Conservation (phyloP, 345 rosid species). For the Pelargonium nanum region DNA sequence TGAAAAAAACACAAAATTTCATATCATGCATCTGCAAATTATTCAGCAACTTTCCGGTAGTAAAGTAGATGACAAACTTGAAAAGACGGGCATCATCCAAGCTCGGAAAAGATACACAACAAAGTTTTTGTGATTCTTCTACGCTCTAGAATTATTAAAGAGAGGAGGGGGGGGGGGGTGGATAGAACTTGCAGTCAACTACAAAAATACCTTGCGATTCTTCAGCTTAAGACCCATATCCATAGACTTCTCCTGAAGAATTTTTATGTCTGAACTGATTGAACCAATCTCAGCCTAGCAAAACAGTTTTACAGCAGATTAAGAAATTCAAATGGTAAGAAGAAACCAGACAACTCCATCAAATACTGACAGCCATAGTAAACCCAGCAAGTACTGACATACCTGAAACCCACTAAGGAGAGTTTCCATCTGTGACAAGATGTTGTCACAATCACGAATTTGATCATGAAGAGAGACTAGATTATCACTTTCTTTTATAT, state of each 20-base stretch:
- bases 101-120: not conserved
- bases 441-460: slow-evolving; percentile 86
- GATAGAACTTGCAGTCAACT: not conserved
- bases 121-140: not conserved
- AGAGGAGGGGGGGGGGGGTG: too few species aligned
- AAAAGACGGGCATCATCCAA: too few species aligned
- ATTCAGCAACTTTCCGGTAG: too few species aligned
- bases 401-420: slow-evolving; percentile 98
- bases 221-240: slow-evolving; percentile 97
- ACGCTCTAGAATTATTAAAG: too few species aligned
- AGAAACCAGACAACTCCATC: too few species aligned
- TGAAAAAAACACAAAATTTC: too few species aligned
- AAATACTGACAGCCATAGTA: not conserved
- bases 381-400: slow-evolving; percentile 6
- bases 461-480: slow-evolving; percentile 93
- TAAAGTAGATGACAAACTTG: too few species aligned
- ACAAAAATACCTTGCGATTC: slow-evolving; percentile 77
- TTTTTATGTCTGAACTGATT: slow-evolving; percentile 90
- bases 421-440: slow-evolving; percentile 93
- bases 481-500: slow-evolving; percentile 94
- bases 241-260: slow-evolving; percentile 98
- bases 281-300: slow-evolving; percentile 88
- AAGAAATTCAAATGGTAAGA: not conserved
- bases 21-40: too few species aligned
- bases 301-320: slow-evolving; percentile 9